These are phyloP conservation scores for Phaeotremella fagi DNA, from an alignment of 768 basidiomycete species.

Conservation along the genomic window DNA sequence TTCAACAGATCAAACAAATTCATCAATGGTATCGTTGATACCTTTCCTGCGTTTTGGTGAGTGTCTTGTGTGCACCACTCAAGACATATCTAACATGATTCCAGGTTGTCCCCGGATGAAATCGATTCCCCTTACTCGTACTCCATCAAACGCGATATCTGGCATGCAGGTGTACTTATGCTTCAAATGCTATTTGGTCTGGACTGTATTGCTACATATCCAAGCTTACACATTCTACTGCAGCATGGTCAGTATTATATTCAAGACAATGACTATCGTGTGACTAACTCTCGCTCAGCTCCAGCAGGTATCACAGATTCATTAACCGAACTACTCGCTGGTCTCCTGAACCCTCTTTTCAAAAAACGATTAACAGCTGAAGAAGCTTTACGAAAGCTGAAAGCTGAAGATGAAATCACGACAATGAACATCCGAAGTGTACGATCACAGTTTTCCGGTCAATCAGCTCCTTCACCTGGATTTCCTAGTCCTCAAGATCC, in stretches of 20 bases:
- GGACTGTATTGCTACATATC: conserved; percentile 56
- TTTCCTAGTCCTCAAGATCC: conserved; percentile 4
- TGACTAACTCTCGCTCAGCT: background rate
- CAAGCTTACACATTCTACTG: conserved; percentile 38
- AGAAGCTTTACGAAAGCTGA: conserved; percentile 23
- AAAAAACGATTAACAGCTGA: conserved; percentile 41
- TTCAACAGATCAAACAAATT: conserved; percentile 82
- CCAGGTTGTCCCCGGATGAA: conserved; percentile 71
- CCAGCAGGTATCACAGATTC: conserved; percentile 16
- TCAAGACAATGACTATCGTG: background rate
- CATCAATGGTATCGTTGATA: conserved; percentile 38
- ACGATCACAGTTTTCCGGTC: background rate
- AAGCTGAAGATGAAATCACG: conserved; percentile 8
- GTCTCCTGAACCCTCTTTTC: conserved; percentile 33
- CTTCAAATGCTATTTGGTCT: conserved; percentile 81
- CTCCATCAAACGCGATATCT: conserved; percentile 73
- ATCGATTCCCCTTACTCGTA: conserved; percentile 73
- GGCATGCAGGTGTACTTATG: conserved; percentile 70
- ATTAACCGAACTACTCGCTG: conserved; percentile 29
- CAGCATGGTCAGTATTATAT: conserved; percentile 45
- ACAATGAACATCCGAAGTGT: background rate
- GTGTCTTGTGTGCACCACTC: conserved; percentile 36
- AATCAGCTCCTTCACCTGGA: background rate
- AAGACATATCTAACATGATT: background rate
- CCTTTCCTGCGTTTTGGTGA: conserved; percentile 55